These are phyloP conservation scores for Didymella exigua DNA, from an alignment of 2,329 filamentous ascomycete species.

Conservation along the genomic window DNA sequence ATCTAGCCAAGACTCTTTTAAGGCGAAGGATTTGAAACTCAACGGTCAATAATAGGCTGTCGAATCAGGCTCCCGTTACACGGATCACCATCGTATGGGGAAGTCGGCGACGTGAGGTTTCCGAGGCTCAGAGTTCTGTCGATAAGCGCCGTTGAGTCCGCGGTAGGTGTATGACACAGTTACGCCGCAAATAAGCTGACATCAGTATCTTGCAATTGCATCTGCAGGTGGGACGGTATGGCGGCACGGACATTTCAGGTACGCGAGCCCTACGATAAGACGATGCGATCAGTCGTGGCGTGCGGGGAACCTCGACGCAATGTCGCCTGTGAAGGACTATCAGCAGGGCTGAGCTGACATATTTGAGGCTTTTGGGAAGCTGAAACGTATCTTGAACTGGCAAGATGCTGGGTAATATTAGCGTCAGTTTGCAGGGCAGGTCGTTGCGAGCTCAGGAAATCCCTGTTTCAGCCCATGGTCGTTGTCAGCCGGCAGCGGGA, in stretches of 20 bases:
- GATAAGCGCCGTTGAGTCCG: slow-evolving; percentile 28
- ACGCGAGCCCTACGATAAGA: slow-evolving; percentile 12
- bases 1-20: slow-evolving; percentile 11
- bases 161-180: slow-evolving; percentile 28
- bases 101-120: slow-evolving; percentile 6
- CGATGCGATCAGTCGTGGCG: slow-evolving; percentile 16
- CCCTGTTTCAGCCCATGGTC: slow-evolving; percentile 2
- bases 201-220: slow-evolving; percentile 8
- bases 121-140: slow-evolving; percentile 1
- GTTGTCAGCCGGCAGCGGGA: slow-evolving; percentile 21
- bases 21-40: slow-evolving; percentile 25
- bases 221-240: slow-evolving; percentile 18
- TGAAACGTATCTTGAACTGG: not conserved
- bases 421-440: not conserved
- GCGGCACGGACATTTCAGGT: slow-evolving; percentile 21
- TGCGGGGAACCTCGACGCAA: slow-evolving; percentile 25
- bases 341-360: not conserved
- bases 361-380: not conserved
- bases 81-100: not conserved
- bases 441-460: slow-evolving; percentile 6
- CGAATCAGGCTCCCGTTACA: slow-evolving; percentile 23
- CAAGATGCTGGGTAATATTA: not conserved
- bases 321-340: slow-evolving; percentile 4
- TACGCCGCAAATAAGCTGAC: slow-evolving; percentile 25
- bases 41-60: slow-evolving; percentile 26